Evolutionary conservation across 2,329 filamentous ascomycete species (phyloP).

Genomic region (Venturiaceae sp.): DNA sequence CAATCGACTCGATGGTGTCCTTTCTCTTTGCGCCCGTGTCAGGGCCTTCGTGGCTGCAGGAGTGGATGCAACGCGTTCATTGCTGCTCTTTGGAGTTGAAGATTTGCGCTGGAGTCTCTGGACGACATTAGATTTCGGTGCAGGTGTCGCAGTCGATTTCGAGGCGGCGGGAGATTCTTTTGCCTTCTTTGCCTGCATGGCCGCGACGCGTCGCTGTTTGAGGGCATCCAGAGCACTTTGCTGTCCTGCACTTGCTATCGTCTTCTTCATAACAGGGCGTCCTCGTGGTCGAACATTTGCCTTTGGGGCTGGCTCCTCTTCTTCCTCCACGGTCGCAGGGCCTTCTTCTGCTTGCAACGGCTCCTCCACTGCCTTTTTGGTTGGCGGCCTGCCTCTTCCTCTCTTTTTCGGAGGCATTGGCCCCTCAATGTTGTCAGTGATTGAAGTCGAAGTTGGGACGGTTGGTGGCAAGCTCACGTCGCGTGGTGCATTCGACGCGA

Average conservation of each 20-base stretch:
- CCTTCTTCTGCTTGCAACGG: not conserved
- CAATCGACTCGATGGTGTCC: not conserved
- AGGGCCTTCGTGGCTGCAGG: not conserved
- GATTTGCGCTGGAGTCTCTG: not conserved
- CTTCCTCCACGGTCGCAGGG: not conserved
- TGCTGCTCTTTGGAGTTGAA: not conserved
- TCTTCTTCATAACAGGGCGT: slow-evolving; percentile 2
- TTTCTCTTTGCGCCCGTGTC: not conserved
- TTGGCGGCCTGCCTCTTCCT: not conserved
- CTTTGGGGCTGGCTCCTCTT: not conserved
- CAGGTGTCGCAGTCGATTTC: slow-evolving; percentile 3
- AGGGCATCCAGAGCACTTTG: slow-evolving; percentile 20
- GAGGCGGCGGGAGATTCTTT: not conserved
- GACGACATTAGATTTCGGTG: not conserved
- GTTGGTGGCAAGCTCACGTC: not conserved
- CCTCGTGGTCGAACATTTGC: not conserved
- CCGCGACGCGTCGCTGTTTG: slow-evolving; percentile 21
- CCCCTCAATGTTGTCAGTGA: not conserved
- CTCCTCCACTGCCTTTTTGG: not conserved
- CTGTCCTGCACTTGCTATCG: slow-evolving; percentile 15
- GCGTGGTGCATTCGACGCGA: not conserved
- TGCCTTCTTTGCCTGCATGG: not conserved
- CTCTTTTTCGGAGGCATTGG: not conserved
- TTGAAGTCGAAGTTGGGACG: not conserved
- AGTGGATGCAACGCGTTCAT: not conserved